Base-by-base conservation (phyloP, 768 basidiomycete genomes). In the Boletus subparvulus region DNA sequence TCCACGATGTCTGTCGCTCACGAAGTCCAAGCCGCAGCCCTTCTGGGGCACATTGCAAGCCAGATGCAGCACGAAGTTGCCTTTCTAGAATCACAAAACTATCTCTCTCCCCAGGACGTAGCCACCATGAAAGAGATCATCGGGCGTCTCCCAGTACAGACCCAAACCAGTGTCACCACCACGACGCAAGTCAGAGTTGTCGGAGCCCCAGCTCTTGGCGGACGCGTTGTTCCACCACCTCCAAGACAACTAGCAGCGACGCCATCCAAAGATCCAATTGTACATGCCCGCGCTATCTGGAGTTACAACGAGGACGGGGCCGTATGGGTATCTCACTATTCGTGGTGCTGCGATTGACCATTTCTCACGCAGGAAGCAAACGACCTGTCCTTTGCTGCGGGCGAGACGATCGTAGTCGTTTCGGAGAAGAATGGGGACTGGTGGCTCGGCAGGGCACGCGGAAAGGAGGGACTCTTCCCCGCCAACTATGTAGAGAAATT, bases 381-480 rank as follows among this genome's bases (percentile, higher is more conserved):
- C n/a, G 93, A 96, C 67, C 77, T 96, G 9, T 82, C 85, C 1
- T 94, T 96, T 78, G 69, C 75, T 28, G 70, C 80, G 0, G 93
- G 91, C 4, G 93, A 94, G 65, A 76, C 84, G 44, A 81, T 96
- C 56, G 88, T 91, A 55, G 79, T 96, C 55, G 69, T 90, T 41
- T 82, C 87, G 55, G 90, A 94, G 67, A 88, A 84, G 44, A 92
- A 94, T 55, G 77, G 77, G 4, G 93, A 94, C 69, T 94, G 93
- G 93, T 96, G 91, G 92, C 83, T 80, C 9, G 92, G 93, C 28
- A 77, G 71, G 57, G 64, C 79, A 54, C 80, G 85, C 35, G 86
- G 85, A 26, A 78, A 74, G 55, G 80, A 86, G 52, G 92, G 87
- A 5, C 78, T 94, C 37, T 91, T 94, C 77, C 93, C 92, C 0